A percentile compares a stretch with the other conserved stretches of the same genome.
Evolutionary conservation across 169 alveolate species (phyloP).

Genomic region (Plasmodium blacklocki): DNA sequence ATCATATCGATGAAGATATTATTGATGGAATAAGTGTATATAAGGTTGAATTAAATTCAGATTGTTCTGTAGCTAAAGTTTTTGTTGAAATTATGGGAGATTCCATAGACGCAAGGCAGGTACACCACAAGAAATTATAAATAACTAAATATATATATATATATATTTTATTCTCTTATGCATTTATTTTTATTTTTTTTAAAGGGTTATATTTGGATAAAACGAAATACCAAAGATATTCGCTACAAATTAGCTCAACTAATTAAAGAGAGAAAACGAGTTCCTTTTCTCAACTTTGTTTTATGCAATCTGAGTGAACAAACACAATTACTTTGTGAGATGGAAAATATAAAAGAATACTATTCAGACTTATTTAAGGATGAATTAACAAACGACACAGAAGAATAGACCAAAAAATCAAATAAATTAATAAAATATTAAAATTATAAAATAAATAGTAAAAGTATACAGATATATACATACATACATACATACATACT

Average conservation of each 20-base stretch:
- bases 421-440: background rate
- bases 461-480: conserved; percentile 4
- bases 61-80: conserved; percentile 76
- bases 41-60: conserved; percentile 41
- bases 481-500: background rate
- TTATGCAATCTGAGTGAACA: conserved; percentile 71
- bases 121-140: background rate
- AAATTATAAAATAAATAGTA: background rate
- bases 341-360: conserved; percentile 67
- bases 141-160: conserved; percentile 1
- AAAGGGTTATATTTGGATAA: conserved; percentile 68
- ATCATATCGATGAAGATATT: conserved; percentile 75
- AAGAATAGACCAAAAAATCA: conserved; percentile 3
- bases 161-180: background rate
- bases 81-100: conserved; percentile 73
- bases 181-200: background rate
- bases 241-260: conserved; percentile 70
- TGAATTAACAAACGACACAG: conserved; percentile 16
- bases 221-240: conserved; percentile 57
- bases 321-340: conserved; percentile 65
- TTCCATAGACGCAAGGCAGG: conserved; percentile 73
- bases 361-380: conserved; percentile 73
- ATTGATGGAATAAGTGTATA: conserved; percentile 65
- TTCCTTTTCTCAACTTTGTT: conserved; percentile 62
- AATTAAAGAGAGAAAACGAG: conserved; percentile 61